Evolutionary conservation across 2,329 filamentous ascomycete genomes (phyloP), one percentile per base, ranked within the genome.

Genomic region (Neofusicoccum laricinum): DNA sequence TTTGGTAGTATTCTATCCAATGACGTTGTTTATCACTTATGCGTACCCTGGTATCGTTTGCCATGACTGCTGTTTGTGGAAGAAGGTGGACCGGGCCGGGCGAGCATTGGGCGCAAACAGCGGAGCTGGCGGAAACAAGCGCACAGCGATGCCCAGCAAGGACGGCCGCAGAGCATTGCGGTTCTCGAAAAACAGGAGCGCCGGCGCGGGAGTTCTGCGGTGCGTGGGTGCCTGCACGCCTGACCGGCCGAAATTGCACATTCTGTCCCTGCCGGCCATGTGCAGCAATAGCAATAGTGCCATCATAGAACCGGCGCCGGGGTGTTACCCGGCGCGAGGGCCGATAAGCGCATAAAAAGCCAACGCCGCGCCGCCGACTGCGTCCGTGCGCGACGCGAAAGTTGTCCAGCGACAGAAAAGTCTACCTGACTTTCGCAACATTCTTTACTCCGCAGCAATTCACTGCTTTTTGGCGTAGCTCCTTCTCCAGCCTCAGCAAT

Each of bases 391-490:
- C 59, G 38, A 58, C 45, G 48, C 48, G 38, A 57, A 64, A 64
- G 62, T 57, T 50, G 34, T 58, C 43, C 40, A 45, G 50, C 62
- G 45, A 51, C 62, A 64, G 51, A 64, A 64, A 64, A 64, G 62
- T 64, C 51, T 36, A 38, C 62, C 50, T 30, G 43, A 19, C 41
- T 38, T 36, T 50, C 43, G 49, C 30, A 36, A 64, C 51, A 49
- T 49, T 50, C 43, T 14, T 40, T n/a, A 25, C 50, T 51, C 36
- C 40, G 15, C n/a, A 53, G 51, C 36, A 32, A 14, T 50, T 21
- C 12, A 43, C 11, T 58, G 3, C 40, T 17, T 15, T 48, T 55
- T 48, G 10, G 21, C 40, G 15, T 19, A 53, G 6, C 17, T 32
- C 34, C 32, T 25, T 32, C 41, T 14, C 50, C 32, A 30, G 34